phyloP scores from a whole-genome alignment of 805 yeast species.

The Starmerella asiatica region DNA sequence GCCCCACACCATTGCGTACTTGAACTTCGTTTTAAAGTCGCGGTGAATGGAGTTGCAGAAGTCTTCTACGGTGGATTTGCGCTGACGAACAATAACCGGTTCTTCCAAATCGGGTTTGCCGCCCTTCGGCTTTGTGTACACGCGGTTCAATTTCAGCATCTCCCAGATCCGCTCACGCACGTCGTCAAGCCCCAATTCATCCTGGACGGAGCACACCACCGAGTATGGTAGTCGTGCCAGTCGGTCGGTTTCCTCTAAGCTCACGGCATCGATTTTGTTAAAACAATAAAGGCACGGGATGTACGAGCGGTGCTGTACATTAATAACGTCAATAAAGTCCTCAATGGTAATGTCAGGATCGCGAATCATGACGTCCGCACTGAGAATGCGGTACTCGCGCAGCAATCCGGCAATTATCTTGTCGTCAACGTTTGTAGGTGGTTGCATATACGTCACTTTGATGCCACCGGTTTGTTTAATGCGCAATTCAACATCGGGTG shows the following conservation, averaged over 20 bases:
- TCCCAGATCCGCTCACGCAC: conserved; percentile 90
- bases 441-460: conserved; percentile 63
- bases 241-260: conserved; percentile 84
- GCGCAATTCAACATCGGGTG: conserved; percentile 68
- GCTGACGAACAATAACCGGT: conserved; percentile 76
- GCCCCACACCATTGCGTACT: conserved; percentile 95
- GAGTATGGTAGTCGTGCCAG: conserved; percentile 88
- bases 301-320: conserved; percentile 75
- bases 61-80: conserved; percentile 63
- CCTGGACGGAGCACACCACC: conserved; percentile 83
- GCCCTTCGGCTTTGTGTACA: conserved; percentile 79
- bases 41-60: conserved; percentile 88
- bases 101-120: conserved; percentile 66
- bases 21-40: conserved; percentile 82
- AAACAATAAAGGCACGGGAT: conserved; percentile 86
- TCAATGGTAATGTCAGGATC: conserved; percentile 85
- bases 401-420: conserved; percentile 62
- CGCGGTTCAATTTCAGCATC: conserved; percentile 60
- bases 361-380: conserved; percentile 81
- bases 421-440: conserved; percentile 72
- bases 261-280: conserved; percentile 90
- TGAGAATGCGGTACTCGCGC: conserved; percentile 79
- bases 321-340: conserved; percentile 82
- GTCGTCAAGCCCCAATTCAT: conserved; percentile 74
- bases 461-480: conserved; percentile 84